Conservation (phyloP, 1,284 basidiomycete species). For the Cryptococcus amylolentus region DNA sequence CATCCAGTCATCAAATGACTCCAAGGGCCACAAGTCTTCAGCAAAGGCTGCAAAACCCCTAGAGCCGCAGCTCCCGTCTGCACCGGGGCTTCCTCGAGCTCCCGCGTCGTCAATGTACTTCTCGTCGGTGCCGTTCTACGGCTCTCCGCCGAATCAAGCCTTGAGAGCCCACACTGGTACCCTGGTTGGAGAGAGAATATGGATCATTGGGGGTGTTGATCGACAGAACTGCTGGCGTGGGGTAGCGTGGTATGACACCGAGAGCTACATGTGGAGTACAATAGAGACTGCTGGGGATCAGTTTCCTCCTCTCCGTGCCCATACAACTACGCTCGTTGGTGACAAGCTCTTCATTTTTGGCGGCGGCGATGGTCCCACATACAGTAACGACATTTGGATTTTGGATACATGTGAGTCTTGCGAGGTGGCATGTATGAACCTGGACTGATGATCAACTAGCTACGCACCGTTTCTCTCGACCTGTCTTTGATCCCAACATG, state of each 20-base stretch:
- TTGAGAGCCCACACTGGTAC: slow-evolving; percentile 82
- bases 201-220: slow-evolving; percentile 87
- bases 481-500: slow-evolving; percentile 31
- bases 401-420: slow-evolving; percentile 63
- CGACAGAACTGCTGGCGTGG: slow-evolving; percentile 68
- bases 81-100: slow-evolving; percentile 19
- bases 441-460: slow-evolving; percentile 20
- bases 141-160: slow-evolving; percentile 65
- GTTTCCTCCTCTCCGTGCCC: slow-evolving; percentile 79
- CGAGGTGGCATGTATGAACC: neutral
- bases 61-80: slow-evolving; percentile 22
- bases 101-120: slow-evolving; percentile 68
- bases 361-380: slow-evolving; percentile 70
- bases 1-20: neutral
- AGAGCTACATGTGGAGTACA: slow-evolving; percentile 85
- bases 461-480: slow-evolving; percentile 62
- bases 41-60: neutral
- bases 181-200: slow-evolving; percentile 73
- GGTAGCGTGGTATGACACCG: slow-evolving; percentile 81
- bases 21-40: neutral
- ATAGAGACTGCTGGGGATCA: slow-evolving; percentile 69
- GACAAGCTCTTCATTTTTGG: slow-evolving; percentile 74
- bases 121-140: slow-evolving; percentile 77
- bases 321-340: slow-evolving; percentile 81
- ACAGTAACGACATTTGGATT: slow-evolving; percentile 64